Evolutionary conservation across 345 rosid species (phyloP), one percentile per base, ranked within the genome.

Genomic region (Corymbia maculata): DNA sequence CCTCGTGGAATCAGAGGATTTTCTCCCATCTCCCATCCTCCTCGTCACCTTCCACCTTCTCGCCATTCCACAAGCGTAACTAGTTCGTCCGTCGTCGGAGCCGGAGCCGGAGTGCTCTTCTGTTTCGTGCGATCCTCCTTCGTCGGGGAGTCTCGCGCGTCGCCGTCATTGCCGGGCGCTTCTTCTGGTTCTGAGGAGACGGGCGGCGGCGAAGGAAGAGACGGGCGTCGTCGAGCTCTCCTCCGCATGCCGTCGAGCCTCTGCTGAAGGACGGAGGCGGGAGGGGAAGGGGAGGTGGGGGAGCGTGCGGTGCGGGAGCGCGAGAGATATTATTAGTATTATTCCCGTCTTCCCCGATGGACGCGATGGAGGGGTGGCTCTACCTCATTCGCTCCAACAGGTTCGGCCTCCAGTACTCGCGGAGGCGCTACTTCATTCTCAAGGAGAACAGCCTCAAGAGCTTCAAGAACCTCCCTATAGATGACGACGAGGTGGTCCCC

Each of bases 281-380:
- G 52, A 26, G 26, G 21, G 59, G 59, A 4, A 8, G 22, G 59
- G 4, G 59, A 55, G 59, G 59, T 0, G 12, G 59, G 61, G 28
- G 28, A 55, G 61, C 61, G 61, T 22, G 1, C 28, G 61, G 61
- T 8, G 61, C 8, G 5, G 61, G 61, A 9, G 61, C 61, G 61
- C 22, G 61, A 55, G 61, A 55, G 61, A 55, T 22, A 55, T 36
- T 36, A 36, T 36, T 36, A 36, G 42, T 36, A 55, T 28, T 75
- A 9, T 36, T 44, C 7, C 26, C 49, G 82, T 36, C 79, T 64
- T 9, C 88, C 6, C 19, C 52, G 55, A 50, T 26, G 42, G 52
- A 89, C 89, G 8, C 89, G 90, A 95, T 98, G 96, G 99, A 96
- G 88, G 99, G 99, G 42, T 98, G 99, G 99, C 91, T 98, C 52